These are phyloP conservation scores for Backusella tuberculispora DNA, from an alignment of 192 early-diverging fungal genomes.

Conservation along the genomic window DNA sequence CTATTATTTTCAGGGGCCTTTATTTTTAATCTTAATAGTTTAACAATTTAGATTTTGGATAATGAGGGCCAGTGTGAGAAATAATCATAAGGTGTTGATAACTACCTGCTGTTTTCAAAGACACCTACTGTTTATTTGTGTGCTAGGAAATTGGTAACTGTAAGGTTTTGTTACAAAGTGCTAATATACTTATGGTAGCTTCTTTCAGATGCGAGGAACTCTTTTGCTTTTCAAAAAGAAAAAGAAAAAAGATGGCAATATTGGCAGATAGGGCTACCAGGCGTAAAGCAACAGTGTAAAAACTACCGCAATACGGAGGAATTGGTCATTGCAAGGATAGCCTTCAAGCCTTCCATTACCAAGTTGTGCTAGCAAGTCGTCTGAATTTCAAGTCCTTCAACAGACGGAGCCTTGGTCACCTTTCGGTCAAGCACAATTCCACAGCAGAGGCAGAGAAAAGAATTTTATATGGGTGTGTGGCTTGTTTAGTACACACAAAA, in stretches of 20 bases:
- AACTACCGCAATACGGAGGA: background rate
- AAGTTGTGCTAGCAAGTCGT: slow-evolving; percentile 3
- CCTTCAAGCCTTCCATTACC: background rate
- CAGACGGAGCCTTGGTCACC: background rate
- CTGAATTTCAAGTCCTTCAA: slow-evolving; percentile 2
- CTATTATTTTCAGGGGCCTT: no score
- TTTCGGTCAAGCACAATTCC: background rate
- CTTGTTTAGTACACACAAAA: no score
- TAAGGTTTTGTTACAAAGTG: background rate
- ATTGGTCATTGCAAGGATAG: slow-evolving; percentile 1
- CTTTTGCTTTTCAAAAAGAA: background rate
- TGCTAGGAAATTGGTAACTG: no score
- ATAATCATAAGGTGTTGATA: no score
- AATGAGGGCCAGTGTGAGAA: no score
- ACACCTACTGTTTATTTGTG: no score
- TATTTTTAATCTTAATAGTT: no score
- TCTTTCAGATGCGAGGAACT: background rate
- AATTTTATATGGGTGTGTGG: no score
- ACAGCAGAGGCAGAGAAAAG: background rate
- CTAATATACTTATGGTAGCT: background rate
- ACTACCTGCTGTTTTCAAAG: no score
- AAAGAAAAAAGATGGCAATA: background rate
- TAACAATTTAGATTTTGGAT: no score
- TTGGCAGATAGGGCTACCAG: background rate
- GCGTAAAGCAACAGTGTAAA: background rate